Conservation (phyloP, 1,284 basidiomycete genomes). For the Tilletia indica region DNA sequence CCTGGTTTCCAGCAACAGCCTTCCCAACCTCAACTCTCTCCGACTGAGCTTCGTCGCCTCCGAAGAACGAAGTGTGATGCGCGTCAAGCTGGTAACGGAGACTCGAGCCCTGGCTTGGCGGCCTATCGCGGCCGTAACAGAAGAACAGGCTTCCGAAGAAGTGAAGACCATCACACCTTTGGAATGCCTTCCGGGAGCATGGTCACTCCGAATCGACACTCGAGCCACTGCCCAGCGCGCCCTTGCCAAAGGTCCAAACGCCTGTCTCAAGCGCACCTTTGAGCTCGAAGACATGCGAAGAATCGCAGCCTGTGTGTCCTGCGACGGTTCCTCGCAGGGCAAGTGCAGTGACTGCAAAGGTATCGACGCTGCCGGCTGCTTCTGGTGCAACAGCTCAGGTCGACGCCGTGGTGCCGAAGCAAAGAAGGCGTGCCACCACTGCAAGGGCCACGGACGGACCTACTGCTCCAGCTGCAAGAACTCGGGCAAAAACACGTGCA, state of each 20-base stretch:
- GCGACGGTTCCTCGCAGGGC: background rate
- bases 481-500: constrained; percentile 16
- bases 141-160: background rate
- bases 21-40: background rate
- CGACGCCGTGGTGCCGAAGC: background rate
- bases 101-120: background rate
- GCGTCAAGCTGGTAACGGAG: constrained; percentile 9
- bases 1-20: background rate
- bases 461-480: constrained; percentile 13
- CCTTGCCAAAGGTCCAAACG: background rate
- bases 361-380: constrained; percentile 2
- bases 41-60: background rate
- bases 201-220: constrained; percentile 4
- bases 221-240: background rate
- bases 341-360: constrained; percentile 8
- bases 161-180: background rate
- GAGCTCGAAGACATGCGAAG: constrained; percentile 6
- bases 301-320: background rate
- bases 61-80: constrained; percentile 1
- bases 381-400: constrained; percentile 20
- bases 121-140: background rate
- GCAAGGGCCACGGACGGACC: constrained; percentile 8
- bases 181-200: background rate
- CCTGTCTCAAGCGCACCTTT: background rate
- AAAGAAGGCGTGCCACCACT: background rate